These are phyloP conservation scores for Adansonia gregorii DNA, from an alignment of 441 rosid genomes.

Conservation along the genomic window DNA sequence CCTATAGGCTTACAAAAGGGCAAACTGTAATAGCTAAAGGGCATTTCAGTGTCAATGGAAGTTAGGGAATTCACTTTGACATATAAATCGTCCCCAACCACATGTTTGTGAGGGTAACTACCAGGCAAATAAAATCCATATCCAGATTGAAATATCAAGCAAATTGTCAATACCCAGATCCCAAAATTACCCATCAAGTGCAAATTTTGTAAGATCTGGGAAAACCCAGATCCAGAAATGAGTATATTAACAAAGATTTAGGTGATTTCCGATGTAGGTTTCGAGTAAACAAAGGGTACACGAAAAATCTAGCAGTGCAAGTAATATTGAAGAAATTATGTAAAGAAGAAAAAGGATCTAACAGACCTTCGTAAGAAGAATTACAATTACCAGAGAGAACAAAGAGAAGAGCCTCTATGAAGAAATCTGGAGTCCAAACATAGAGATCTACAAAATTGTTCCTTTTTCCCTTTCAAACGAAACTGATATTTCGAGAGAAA, in stretches of 20 bases:
- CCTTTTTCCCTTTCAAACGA: background rate
- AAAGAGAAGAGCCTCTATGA: background rate
- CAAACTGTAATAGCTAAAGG: conserved; percentile 69
- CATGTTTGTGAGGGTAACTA: conserved; percentile 65
- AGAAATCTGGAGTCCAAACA: background rate
- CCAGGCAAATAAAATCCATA: conserved; percentile 67
- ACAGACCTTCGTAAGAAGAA: background rate
- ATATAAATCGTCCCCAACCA: conserved; percentile 46
- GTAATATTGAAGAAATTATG: background rate
- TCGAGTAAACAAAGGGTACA: background rate
- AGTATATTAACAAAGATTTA: background rate
- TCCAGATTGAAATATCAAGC: conserved; percentile 42
- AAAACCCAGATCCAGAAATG: conserved; percentile 41
- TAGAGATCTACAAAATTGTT: background rate
- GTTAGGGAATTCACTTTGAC: conserved; percentile 80
- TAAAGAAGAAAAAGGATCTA: background rate
- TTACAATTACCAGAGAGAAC: background rate
- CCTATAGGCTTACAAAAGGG: conserved; percentile 63
- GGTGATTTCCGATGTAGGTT: background rate
- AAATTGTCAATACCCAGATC: conserved; percentile 55
- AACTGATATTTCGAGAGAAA: background rate
- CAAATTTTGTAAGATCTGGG: conserved; percentile 58
- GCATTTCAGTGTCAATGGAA: conserved; percentile 74
- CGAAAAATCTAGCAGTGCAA: conserved; percentile 5
- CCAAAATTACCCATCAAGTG: conserved; percentile 37